Percentiles rank a stretch among this genome's conserved stretches.
Evolutionary conservation across 2,329 filamentous ascomycete species (phyloP).

Genomic region (Fusarium acutatum): DNA sequence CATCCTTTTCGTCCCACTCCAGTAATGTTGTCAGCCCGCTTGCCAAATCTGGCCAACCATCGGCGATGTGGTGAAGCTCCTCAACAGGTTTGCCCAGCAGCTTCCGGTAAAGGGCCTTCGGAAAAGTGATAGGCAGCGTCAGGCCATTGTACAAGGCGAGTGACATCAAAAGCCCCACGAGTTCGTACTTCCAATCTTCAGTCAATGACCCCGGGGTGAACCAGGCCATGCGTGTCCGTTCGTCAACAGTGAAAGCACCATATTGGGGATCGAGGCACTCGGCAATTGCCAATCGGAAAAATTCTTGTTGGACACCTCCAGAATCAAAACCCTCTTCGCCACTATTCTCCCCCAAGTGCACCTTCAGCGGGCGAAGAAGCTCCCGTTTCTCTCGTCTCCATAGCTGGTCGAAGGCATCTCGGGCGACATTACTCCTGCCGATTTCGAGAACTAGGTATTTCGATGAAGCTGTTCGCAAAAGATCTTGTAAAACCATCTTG

Average conservation of each 20-base stretch:
- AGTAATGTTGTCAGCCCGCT: conserved; percentile 77
- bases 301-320: conserved; percentile 95
- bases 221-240: conserved; percentile 82
- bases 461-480: conserved; percentile 72
- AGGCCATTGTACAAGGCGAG: conserved; percentile 93
- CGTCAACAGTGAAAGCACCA: conserved; percentile 82
- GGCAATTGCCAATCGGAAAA: conserved; percentile 84
- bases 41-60: conserved; percentile 86
- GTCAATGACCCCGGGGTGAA: conserved; percentile 85
- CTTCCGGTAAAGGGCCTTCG: conserved; percentile 82
- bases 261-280: conserved; percentile 82
- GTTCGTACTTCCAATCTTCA: conserved; percentile 88
- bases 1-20: conserved; percentile 78
- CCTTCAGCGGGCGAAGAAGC: conserved; percentile 84
- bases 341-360: conserved; percentile 81
- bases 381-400: conserved; percentile 87
- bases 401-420: conserved; percentile 84
- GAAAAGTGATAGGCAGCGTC: conserved; percentile 89
- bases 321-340: conserved; percentile 93
- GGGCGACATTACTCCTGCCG: conserved; percentile 71
- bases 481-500: conserved; percentile 67
- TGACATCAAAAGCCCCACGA: conserved; percentile 87
- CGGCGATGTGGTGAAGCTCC: conserved; percentile 78
- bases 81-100: conserved; percentile 75
- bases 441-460: conserved; percentile 78